phyloP scores from a whole-genome alignment of 805 yeast species.

The Isabelozyma rhagii region DNA sequence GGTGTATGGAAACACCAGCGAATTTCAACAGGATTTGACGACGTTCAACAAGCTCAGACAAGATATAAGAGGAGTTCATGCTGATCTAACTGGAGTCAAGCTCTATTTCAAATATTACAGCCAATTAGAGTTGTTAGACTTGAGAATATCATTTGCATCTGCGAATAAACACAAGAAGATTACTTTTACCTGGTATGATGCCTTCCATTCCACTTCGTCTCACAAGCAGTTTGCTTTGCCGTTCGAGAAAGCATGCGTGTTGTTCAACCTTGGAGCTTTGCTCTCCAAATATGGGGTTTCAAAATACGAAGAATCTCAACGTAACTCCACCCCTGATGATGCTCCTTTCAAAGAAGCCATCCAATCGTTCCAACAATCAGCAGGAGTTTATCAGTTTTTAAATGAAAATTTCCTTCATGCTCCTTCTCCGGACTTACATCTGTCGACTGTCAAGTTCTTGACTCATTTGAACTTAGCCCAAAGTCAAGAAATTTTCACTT shows the following conservation, averaged over 20 bases:
- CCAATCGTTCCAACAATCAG: conserved; percentile 65
- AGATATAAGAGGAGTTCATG: conserved; percentile 50
- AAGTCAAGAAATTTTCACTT: conserved; percentile 79
- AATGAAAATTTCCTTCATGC: conserved; percentile 85
- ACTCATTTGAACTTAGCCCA: conserved; percentile 73
- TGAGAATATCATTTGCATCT: conserved; percentile 68
- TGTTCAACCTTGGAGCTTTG: conserved; percentile 74
- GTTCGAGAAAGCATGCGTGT: conserved; percentile 81
- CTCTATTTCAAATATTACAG: conserved; percentile 70
- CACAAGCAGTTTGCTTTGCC: conserved; percentile 77
- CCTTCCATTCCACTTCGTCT: conserved; percentile 46
- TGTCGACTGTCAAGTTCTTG: conserved; percentile 64
- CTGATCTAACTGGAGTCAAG: conserved; percentile 46
- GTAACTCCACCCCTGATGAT: conserved; percentile 23
- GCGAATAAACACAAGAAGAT: conserved; percentile 43
- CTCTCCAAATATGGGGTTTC: conserved; percentile 47
- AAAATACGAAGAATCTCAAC: conserved; percentile 25
- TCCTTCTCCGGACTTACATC: conserved; percentile 74
- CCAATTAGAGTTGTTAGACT: conserved; percentile 74
- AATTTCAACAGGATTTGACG: conserved; percentile 54
- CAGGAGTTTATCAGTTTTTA: conserved; percentile 71
- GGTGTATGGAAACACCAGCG: conserved; percentile 60
- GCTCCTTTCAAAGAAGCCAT: conserved; percentile 57
- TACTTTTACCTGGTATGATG: conserved; percentile 78
- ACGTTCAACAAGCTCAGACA: conserved; percentile 57